Conservation (phyloP, 2,329 filamentous ascomycete species). For the Akanthomyces dipterigenus region DNA sequence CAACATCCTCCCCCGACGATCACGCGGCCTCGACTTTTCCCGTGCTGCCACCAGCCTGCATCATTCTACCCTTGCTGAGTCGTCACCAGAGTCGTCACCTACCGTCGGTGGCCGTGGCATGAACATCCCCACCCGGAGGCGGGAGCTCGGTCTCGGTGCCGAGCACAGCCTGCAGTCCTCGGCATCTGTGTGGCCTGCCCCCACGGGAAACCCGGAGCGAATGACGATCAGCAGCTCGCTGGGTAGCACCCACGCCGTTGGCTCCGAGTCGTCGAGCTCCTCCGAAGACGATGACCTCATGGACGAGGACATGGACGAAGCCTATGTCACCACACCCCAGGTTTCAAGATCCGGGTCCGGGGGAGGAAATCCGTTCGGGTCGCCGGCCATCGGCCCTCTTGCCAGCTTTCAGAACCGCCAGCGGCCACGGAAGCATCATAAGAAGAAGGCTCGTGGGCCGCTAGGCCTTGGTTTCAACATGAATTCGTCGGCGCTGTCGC, state of each 20-base stretch:
- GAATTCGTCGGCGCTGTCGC: constrained; percentile 45
- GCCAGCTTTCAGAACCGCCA: constrained; percentile 78
- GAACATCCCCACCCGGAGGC: constrained; percentile 51
- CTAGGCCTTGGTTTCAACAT: constrained; percentile 46
- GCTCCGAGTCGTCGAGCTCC: constrained; percentile 70
- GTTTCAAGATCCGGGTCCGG: constrained; percentile 33
- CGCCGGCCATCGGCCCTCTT: constrained; percentile 43
- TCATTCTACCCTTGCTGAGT: constrained; percentile 88
- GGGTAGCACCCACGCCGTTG: constrained; percentile 66
- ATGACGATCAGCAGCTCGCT: constrained; percentile 69
- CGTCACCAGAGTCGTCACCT: constrained; percentile 85
- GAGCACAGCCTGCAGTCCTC: constrained; percentile 51
- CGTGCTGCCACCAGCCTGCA: constrained; percentile 89
- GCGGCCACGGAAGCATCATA: constrained; percentile 61
- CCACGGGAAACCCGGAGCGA: constrained; percentile 63
- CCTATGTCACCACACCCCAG: constrained; percentile 78
- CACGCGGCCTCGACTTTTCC: constrained; percentile 86
- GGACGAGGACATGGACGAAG: constrained; percentile 72
- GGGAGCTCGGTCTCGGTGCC: constrained; percentile 38
- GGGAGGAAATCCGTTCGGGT: constrained; percentile 9
- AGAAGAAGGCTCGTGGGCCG: constrained; percentile 45
- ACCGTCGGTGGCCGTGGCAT: constrained; percentile 59
- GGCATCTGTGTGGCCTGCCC: constrained; percentile 65
- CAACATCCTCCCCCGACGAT: constrained; percentile 81
- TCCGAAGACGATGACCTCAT: constrained; percentile 64